Evolutionary conservation across 108 stramenopile genomes (phyloP), one percentile per base, ranked within the genome.

Genomic region (Nitzschia sp.): DNA sequence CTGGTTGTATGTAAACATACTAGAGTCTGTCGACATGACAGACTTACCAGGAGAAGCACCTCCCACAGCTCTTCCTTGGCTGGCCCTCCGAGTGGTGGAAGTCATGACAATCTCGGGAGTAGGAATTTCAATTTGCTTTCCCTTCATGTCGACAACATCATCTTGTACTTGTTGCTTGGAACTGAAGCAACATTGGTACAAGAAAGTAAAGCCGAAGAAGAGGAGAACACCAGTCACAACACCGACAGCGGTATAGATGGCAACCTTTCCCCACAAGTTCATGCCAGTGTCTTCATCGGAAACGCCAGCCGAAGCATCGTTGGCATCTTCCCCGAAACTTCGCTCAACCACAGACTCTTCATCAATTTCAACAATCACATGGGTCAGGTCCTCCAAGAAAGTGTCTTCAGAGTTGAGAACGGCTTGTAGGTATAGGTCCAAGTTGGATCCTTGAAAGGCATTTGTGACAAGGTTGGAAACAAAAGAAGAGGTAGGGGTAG

Each of bases 1-100:
- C 15, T 22, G 39, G 19, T 63, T 63, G 68, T 71, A 75, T 24
- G 79, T 80, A 53, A 80, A 80, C 53, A 66, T 56, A 52, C 72
- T 73, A 10, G 79, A 80, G 25, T 70, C 73, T 40, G 74, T 73
- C 3, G 74, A 75, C 6, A 63, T 34, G 20, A 72, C 57, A 5
- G 74, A 75, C 37, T 52, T 65, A n/a, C 29, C 25, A 9, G 77
- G 72, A 12, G 78, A 73, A 29, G 62, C 71, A 11, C 71, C 40
- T 5, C 12, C 9, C 2, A 52, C 51, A 51, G 34, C 38, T 41
- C 40, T 15, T 29, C 51, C 53, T 51, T 53, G 58, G 24, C 8
- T 54, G 53, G 17, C 43, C 19, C 10, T 9, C 20, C 15, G n/a
- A 6, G 61, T 22, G 22, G 42, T 9, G n/a, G 15, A 37, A 37